phyloP scores from a whole-genome alignment of 2,329 filamentous ascomycete species.

The Penicillium olsonii region DNA sequence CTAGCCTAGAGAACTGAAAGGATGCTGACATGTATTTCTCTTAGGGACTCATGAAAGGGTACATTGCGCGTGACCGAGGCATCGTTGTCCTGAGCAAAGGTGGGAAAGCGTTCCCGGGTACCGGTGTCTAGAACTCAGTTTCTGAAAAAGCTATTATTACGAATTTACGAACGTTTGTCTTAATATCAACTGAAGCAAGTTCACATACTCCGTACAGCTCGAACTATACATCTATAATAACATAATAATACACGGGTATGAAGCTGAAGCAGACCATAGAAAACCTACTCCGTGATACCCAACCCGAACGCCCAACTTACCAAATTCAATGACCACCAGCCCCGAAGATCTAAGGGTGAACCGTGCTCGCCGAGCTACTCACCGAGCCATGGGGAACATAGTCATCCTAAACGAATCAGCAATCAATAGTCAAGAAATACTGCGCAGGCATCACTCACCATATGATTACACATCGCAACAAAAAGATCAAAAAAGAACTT shows the following conservation, averaged over 20 bases:
- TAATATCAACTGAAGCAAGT: neutral
- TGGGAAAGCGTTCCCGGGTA: constrained; percentile 84
- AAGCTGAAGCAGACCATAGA: constrained; percentile 4
- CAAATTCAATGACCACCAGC: neutral
- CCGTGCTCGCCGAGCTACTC: constrained; percentile 16
- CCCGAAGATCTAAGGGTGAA: neutral
- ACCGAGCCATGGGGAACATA: constrained; percentile 18
- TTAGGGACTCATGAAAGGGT: constrained; percentile 94
- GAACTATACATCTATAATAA: constrained; percentile 2
- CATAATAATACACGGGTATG: constrained; percentile 24
- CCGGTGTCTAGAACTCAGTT: constrained; percentile 69
- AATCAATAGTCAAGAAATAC: no score
- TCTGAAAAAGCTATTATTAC: neutral
- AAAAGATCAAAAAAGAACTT: constrained; percentile 92
- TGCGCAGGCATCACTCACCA: constrained; percentile 59
- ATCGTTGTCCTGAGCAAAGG: constrained; percentile 92
- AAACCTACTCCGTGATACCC: neutral
- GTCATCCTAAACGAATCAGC: constrained; percentile 26
- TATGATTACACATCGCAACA: constrained; percentile 88
- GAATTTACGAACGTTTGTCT: constrained; percentile 7
- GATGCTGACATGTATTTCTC: constrained; percentile 20
- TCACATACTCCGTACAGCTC: neutral
- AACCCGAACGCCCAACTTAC: neutral
- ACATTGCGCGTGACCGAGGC: constrained; percentile 86
- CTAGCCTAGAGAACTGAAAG: no score